Base-by-base conservation (phyloP, 2,329 filamentous ascomycete genomes). In the Trichoderma sp. region DNA sequence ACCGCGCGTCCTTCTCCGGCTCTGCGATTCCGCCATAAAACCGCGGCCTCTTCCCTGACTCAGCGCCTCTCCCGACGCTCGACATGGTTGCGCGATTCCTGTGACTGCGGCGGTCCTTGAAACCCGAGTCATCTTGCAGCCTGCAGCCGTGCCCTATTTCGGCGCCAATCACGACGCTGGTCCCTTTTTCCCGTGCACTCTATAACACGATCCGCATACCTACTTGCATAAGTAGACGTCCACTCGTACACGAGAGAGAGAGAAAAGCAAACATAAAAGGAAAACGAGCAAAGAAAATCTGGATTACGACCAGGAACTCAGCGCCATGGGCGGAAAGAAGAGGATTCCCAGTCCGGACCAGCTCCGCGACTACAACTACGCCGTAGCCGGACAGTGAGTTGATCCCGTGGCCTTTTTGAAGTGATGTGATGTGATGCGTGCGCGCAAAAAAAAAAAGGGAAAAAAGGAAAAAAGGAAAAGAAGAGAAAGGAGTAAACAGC, bases 311-410 rank as follows among this genome's bases (percentile, higher is more conserved):
- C n/a, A 34, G 10, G 37, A 48, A 13, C 22, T 25, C 53, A 34
- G 10, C 29, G 25, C 35, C 34, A 69, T 69, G 68, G 50, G 25
- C 13, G 68, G 56, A 22, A 69, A 69, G 25, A 67, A 67, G 50
- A 67, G 58, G 25, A 79, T 89, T 48, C 86, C 89, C 64, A 85
- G 86, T 71, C 81, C 83, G 66, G 82, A 86, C 67, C 87, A 89
- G 68, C 83, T 94, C 54, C 83, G 88, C 72, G 84, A 89, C 64
- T 95, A 91, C 80, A 87, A 88, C 73, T 85, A 92, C 75, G 92
- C 90, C 60, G 92, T 93, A 70, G 92, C 92, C 70, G 92, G 92
- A 80, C 92, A 96, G 92, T 94, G 84, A 85, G 91, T 86, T 15
- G 7, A 39, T 37, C 22, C 42, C 17, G 29, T n/a, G 67, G 39